A percentile compares a stretch with the other conserved stretches of the same genome.
Evolutionary conservation across 805 yeast species (phyloP).

Genomic region (Kuraishia capsulata): DNA sequence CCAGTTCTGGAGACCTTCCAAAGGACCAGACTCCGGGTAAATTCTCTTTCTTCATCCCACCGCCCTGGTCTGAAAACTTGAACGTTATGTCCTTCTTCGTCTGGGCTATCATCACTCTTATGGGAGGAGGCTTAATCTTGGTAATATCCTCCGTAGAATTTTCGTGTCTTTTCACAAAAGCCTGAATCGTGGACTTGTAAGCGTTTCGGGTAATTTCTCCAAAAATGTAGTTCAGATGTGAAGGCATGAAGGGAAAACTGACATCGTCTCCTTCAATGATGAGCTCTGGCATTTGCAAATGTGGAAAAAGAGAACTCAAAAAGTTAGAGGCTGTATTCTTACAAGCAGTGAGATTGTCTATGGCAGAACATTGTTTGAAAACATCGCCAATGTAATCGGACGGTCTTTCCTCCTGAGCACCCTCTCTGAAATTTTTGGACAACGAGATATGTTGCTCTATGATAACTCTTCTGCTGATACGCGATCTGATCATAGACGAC

Average conservation of each 20-base stretch:
- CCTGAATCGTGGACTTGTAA: conserved; percentile 66
- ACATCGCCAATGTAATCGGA: conserved; percentile 67
- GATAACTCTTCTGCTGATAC: conserved; percentile 84
- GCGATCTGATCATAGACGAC: conserved; percentile 69
- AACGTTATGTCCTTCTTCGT: conserved; percentile 61
- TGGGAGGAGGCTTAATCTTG: conserved; percentile 46
- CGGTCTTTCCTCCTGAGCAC: conserved; percentile 32
- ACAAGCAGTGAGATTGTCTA: conserved; percentile 52
- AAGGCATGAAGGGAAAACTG: conserved; percentile 72
- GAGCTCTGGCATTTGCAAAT: conserved; percentile 60
- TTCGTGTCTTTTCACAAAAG: conserved; percentile 21
- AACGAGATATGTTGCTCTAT: conserved; percentile 87
- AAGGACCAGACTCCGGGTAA: conserved; percentile 77
- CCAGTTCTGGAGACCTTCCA: conserved; percentile 58
- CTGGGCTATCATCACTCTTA: conserved; percentile 66
- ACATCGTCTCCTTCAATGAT: conserved; percentile 69
- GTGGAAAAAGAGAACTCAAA: conserved; percentile 45
- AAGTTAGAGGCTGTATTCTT: conserved; percentile 40
- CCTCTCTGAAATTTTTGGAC: conserved; percentile 47
- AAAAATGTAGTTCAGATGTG: conserved; percentile 77
- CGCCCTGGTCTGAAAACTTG: conserved; percentile 83
- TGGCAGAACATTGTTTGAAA: conserved; percentile 69
- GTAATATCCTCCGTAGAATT: conserved; percentile 6
- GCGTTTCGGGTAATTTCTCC: conserved; percentile 87
- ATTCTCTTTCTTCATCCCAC: conserved; percentile 62